Evolutionary conservation across 345 rosid genomes (phyloP).

Genomic region (Psidium friedrichsthalianum): DNA sequence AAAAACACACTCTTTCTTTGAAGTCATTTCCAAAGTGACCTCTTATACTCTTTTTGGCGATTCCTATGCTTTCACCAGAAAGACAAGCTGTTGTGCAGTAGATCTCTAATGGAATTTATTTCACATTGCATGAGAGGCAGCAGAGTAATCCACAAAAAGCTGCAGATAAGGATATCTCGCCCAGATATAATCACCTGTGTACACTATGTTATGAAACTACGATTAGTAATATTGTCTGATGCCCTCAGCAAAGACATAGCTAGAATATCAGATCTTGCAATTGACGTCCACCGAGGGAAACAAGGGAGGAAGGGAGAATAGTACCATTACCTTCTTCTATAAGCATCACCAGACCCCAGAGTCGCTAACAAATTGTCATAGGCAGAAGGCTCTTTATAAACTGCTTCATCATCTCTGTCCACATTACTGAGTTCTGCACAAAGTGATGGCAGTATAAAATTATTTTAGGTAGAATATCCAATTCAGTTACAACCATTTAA

Average conservation of each 20-base stretch:
- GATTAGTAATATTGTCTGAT: not conserved
- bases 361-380: slow-evolving; percentile 37
- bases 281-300: not conserved
- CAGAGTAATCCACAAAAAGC: not conserved
- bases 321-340: slow-evolving; percentile 34
- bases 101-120: not conserved
- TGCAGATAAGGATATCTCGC: not conserved
- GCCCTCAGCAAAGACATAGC: not conserved
- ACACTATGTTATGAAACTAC: not conserved
- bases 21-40: not conserved
- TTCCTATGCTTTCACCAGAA: not conserved
- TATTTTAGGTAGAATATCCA: not conserved
- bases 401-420: slow-evolving; percentile 14
- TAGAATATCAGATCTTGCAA: not conserved
- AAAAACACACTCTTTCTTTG: not conserved
- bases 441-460: slow-evolving; percentile 8
- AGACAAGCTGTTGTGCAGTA: not conserved
- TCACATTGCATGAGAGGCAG: not conserved
- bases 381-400: slow-evolving; percentile 27
- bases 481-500: not conserved
- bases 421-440: slow-evolving; percentile 10
- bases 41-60: not conserved
- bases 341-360: slow-evolving; percentile 37
- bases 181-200: not conserved
- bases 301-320: not conserved